Evolutionary conservation across 1,284 basidiomycete genomes (phyloP), one percentile per base, ranked within the genome.

Genomic region (Malassezia restricta): DNA sequence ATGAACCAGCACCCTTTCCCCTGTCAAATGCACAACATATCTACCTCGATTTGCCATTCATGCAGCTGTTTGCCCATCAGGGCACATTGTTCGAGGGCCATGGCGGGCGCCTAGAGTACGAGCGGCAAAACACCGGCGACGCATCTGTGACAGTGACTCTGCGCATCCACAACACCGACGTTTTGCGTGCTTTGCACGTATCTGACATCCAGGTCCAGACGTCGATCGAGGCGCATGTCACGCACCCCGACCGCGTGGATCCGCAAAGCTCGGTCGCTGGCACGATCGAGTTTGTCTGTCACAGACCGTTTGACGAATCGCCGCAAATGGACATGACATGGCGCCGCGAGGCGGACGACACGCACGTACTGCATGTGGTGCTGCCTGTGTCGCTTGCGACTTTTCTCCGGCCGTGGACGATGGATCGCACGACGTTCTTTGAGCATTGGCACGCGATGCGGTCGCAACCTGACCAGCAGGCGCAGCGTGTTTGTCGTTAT

Each of bases 361-460:
- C 3, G 8, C 9, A 12, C n/a, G 6, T 42, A 15, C 9, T 31
- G 27, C 31, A 5, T 27, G 12, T 40, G n/a, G n/a, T 8, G 8
- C 38, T 54, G n/a, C 46, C 51, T 5, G 29, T 49, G 28, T 33
- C 41, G 28, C 11, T 54, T 17, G 20, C 6, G 9, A 12, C 39
- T 11, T 40, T 15, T 15, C 11, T 15, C 6, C 14, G 11, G 17
- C 39, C 39, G 17, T 15, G 15, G 11, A 35, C 20, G 11, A 40
- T 40, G 39, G 12, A n/a, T n/a, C n/a, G 12, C 9, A 8, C 14
- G 0, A 86, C 92, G 62, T 98, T 98, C 79, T 98, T 98, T 74
- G 91, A 95, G 74, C 79, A 94, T 49, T 99, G 94, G 94, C 89
- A 89, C 75, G 77, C 95, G 65, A 95, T 98, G 53, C 92, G 92